A percentile compares a stretch with the other conserved stretches of the same genome.
These are phyloP conservation scores for Euclidium syriacum DNA, from an alignment of 345 rosid genomes.

Conservation along the genomic window DNA sequence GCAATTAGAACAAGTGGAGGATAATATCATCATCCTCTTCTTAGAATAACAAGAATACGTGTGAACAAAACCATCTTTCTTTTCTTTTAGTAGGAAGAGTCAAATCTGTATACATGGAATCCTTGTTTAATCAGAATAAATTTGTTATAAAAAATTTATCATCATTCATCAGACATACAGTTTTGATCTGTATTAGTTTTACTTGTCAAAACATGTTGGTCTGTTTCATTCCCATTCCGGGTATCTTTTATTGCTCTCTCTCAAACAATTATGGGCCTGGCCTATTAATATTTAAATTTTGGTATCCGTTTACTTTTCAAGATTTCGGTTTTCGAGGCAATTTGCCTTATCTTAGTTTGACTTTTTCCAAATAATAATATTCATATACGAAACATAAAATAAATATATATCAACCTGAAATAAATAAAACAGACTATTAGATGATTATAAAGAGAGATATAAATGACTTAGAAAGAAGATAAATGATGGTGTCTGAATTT, in stretches of 20 bases:
- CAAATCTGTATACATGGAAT: background rate
- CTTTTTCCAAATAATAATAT: too few relatives aligned
- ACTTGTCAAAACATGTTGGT: background rate
- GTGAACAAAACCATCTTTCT: background rate
- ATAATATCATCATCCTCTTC: background rate
- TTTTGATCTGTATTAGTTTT: background rate
- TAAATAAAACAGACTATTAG: too few relatives aligned
- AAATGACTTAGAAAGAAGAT: too few relatives aligned
- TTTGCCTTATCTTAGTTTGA: too few relatives aligned
- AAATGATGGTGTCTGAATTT: too few relatives aligned
- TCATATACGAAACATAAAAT: too few relatives aligned
- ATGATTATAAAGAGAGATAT: too few relatives aligned
- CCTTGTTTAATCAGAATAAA: slow-evolving; percentile 5
- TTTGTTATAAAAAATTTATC: background rate
- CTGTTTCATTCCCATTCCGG: background rate
- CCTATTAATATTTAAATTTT: background rate
- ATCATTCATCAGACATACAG: too few relatives aligned
- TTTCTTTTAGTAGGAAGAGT: background rate
- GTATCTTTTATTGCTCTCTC: background rate
- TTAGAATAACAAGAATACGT: slow-evolving; percentile 11
- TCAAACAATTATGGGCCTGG: background rate
- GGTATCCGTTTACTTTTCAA: too few relatives aligned
- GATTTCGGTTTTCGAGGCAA: too few relatives aligned
- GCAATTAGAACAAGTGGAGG: slow-evolving; percentile 1
- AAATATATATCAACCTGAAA: too few relatives aligned